A percentile compares a stretch with the other conserved stretches of the same genome.
Evolutionary conservation across 768 basidiomycete genomes (phyloP).

Genomic region (Tulasnella sp.): DNA sequence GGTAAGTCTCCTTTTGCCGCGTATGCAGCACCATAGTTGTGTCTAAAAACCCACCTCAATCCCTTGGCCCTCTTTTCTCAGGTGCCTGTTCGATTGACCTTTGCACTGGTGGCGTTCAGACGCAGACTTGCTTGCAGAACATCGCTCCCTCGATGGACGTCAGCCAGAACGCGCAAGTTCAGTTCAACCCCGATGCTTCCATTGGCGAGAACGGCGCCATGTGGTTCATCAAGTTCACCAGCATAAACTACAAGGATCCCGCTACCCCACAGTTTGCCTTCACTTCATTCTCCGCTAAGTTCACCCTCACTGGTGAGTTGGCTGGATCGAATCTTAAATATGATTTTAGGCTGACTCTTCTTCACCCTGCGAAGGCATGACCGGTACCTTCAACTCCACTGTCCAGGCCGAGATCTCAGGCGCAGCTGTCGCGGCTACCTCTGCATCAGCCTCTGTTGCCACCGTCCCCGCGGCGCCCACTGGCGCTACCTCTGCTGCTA

Average conservation of each 20-base stretch:
- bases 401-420: conserved; percentile 24
- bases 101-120: conserved; percentile 6
- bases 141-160: conserved; percentile 27
- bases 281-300: conserved; percentile 28
- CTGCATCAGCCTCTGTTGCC: background rate
- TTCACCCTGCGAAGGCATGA: conserved; percentile 26
- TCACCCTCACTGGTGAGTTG: conserved; percentile 21
- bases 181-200: conserved; percentile 24
- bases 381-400: conserved; percentile 27
- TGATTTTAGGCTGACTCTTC: no score
- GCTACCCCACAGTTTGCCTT: conserved; percentile 26
- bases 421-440: conserved; percentile 1
- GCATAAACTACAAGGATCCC: conserved; percentile 23
- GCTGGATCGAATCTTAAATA: background rate
- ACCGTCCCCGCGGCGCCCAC: background rate
- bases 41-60: background rate
- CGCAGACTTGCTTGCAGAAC: conserved; percentile 27
- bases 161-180: conserved; percentile 22
- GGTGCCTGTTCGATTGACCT: conserved; percentile 14
- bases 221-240: conserved; percentile 31
- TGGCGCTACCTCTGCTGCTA: background rate
- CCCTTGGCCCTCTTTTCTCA: background rate
- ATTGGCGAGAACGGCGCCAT: conserved; percentile 23
- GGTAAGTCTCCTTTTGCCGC: background rate
- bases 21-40: background rate